Evolutionary conservation across 1,284 basidiomycete genomes (phyloP).

Genomic region (Boletus hoseneyae): DNA sequence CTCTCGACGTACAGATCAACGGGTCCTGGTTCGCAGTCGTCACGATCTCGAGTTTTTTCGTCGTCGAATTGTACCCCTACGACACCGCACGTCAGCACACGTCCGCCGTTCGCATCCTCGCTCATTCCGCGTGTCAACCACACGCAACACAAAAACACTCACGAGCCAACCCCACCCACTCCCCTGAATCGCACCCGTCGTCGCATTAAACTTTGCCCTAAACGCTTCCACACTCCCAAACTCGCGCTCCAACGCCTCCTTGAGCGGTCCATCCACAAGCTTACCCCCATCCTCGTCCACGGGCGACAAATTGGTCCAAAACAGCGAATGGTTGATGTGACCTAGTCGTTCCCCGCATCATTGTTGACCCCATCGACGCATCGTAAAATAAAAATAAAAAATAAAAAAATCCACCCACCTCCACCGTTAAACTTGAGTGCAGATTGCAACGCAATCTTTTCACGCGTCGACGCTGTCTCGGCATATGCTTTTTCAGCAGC

Average conservation of each 20-base stretch:
- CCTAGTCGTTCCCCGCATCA: no score
- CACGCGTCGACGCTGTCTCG: conserved; percentile 65
- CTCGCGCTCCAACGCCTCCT: conserved; percentile 76
- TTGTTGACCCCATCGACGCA: no score
- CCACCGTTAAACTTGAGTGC: conserved; percentile 93
- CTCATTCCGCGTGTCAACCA: not conserved
- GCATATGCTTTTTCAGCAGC: conserved; percentile 85
- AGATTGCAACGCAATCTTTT: conserved; percentile 81
- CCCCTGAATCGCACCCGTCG: conserved; percentile 93
- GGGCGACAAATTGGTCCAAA: conserved; percentile 95
- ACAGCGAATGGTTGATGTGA: conserved; percentile 90
- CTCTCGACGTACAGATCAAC: conserved; percentile 56
- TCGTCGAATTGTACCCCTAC: conserved; percentile 69
- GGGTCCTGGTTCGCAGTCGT: conserved; percentile 98
- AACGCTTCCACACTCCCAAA: conserved; percentile 86
- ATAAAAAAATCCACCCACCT: no score
- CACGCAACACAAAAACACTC: conserved; percentile 23
- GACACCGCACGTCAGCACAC: not conserved
- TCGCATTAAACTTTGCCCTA: conserved; percentile 81
- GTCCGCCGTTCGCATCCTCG: no score
- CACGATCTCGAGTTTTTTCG: conserved; percentile 81
- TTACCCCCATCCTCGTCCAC: conserved; percentile 60
- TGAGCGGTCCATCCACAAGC: conserved; percentile 71
- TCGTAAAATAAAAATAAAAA: no score
- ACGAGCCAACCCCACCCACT: conserved; percentile 98